Conservation (phyloP, 2,329 filamentous ascomycete species). For the Beauveria pseudobassiana region DNA sequence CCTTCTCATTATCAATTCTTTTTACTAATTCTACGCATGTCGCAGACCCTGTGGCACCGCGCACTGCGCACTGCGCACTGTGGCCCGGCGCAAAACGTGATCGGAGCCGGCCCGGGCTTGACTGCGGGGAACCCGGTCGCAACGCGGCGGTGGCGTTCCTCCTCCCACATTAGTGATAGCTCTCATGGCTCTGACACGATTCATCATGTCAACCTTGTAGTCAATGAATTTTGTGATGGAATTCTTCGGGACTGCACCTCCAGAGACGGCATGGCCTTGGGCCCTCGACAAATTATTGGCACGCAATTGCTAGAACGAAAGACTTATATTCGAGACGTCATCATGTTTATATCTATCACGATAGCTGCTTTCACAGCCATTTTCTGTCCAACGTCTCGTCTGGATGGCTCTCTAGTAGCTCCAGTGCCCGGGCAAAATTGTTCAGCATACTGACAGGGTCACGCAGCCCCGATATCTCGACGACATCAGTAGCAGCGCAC, state of each 20-base stretch:
- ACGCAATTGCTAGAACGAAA: no score
- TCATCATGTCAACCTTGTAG: not conserved
- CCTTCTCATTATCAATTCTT: not conserved
- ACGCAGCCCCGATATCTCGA: not conserved
- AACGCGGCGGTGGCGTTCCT: not conserved
- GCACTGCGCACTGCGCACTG: not conserved
- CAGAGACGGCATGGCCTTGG: no score
- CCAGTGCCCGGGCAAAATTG: not conserved
- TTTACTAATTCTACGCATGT: not conserved
- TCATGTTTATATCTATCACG: no score
- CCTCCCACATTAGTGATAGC: not conserved
- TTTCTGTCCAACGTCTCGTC: not conserved
- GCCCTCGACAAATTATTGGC: no score
- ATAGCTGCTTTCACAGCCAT: not conserved
- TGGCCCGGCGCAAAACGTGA: not conserved
- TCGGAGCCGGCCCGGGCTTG: conserved; percentile 1
- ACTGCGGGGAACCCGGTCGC: conserved; percentile 6
- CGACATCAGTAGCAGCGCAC: conserved; percentile 2
- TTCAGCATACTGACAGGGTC: not conserved
- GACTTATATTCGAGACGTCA: no score
- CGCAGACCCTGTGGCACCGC: not conserved
- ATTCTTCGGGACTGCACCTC: no score
- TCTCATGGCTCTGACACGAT: not conserved
- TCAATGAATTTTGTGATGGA: not conserved
- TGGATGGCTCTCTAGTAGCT: not conserved